phyloP scores from a whole-genome alignment of 164 flowering plant species.

The Vitis cinerea region DNA sequence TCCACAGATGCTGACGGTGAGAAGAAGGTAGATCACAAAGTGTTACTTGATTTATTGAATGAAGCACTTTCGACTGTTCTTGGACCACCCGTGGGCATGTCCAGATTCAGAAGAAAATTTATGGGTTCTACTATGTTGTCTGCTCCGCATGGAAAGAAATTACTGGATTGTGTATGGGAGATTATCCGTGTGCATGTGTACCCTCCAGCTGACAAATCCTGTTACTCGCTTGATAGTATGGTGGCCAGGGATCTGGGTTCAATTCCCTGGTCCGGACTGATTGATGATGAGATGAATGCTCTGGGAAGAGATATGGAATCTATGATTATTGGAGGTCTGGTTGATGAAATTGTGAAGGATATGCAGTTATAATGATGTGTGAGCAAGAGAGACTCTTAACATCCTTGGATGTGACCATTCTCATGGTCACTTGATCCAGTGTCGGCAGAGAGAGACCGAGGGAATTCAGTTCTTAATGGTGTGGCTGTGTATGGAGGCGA shows the following conservation, averaged over 20 bases:
- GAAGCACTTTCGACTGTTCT: slow-evolving; percentile 55
- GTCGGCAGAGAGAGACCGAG: neutral
- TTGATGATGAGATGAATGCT: slow-evolving; percentile 40
- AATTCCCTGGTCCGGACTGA: slow-evolving; percentile 43
- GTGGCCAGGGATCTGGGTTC: slow-evolving; percentile 47
- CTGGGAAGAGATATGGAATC: slow-evolving; percentile 60
- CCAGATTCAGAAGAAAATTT: slow-evolving; percentile 40
- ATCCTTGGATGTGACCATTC: neutral
- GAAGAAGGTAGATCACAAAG: slow-evolving; percentile 39
- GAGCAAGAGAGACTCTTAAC: neutral
- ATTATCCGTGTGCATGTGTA: slow-evolving; percentile 37
- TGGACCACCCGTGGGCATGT: slow-evolving; percentile 37
- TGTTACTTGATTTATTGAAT: slow-evolving; percentile 69
- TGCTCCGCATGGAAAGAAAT: slow-evolving; percentile 43
- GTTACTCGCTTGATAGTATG: slow-evolving; percentile 47
- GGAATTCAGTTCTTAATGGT: neutral
- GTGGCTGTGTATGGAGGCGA: neutral
- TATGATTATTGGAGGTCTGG: slow-evolving; percentile 52
- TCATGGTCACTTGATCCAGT: neutral
- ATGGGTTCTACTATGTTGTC: slow-evolving; percentile 19
- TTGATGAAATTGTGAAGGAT: slow-evolving; percentile 60
- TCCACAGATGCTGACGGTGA: slow-evolving; percentile 20
- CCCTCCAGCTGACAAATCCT: slow-evolving; percentile 39
- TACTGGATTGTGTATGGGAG: slow-evolving; percentile 58
- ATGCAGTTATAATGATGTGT: slow-evolving; percentile 18